Percentiles rank a stretch among this genome's conserved stretches.
These are phyloP conservation scores for Cercis canadensis DNA, from an alignment of 306 rosid species.

Conservation along the genomic window DNA sequence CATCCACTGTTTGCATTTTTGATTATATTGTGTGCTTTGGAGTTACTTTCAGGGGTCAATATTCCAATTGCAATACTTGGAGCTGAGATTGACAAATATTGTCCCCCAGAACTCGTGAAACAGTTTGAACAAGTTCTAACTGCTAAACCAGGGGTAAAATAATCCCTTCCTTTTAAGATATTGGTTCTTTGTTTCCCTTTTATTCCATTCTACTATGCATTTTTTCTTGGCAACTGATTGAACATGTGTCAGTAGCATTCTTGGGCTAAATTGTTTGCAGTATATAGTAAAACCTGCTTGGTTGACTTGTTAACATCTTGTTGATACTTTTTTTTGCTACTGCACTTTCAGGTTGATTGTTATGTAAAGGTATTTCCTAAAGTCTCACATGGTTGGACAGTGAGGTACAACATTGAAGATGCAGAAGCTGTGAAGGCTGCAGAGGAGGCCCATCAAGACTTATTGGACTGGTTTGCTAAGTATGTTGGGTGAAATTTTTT, in stretches of 20 bases:
- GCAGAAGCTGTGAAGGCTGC: constrained; percentile 60
- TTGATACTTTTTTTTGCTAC: too few relatives aligned
- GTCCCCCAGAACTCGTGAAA: constrained; percentile 64
- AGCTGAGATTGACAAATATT: constrained; percentile 60
- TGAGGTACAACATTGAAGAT: constrained; percentile 49
- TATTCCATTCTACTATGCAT: too few relatives aligned
- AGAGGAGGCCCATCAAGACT: constrained; percentile 62
- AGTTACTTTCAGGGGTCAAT: constrained; percentile 56
- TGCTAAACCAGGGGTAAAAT: constrained; percentile 63
- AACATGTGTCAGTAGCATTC: too few relatives aligned
- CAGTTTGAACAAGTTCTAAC: constrained; percentile 61
- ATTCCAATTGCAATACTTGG: constrained; percentile 66
- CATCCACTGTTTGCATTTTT: too few relatives aligned
- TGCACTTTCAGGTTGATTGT: constrained; percentile 44
- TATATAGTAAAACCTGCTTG: too few relatives aligned
- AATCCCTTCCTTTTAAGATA: too few relatives aligned
- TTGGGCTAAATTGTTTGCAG: too few relatives aligned
- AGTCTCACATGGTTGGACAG: constrained; percentile 61
- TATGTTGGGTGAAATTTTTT: constrained; percentile 42
- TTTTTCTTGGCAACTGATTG: too few relatives aligned
- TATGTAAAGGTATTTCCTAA: constrained; percentile 60
- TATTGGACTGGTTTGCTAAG: constrained; percentile 55
- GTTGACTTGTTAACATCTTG: too few relatives aligned
- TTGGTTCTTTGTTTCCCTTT: too few relatives aligned
- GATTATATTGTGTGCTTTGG: too few relatives aligned